Evolutionary conservation across 2,329 filamentous ascomycete species (phyloP), one percentile per base, ranked within the genome.

Genomic region (Beauveria varroae): DNA sequence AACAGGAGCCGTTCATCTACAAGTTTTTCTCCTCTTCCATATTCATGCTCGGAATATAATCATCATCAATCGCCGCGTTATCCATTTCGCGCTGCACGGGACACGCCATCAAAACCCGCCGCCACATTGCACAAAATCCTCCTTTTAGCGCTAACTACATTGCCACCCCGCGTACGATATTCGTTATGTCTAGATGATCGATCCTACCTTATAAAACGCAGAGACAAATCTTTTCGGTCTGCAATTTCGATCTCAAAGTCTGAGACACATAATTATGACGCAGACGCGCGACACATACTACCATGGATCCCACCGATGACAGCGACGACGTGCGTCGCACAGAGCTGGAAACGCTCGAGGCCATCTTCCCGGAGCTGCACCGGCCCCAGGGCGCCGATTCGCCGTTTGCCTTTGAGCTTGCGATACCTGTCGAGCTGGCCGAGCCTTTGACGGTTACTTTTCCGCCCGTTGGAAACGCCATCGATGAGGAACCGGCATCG

Each of bases 361-460:
- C 85, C 64, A 89, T 89, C 67, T 89, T 82, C 65, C 86, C 86
- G n/a, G 86, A 89, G 71, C 81, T 89, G 16, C 76, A 76, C 34
- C 72, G 74, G 9, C 70, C 78, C 22, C 70, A 76, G 51, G 68
- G 75, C 7, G 67, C 77, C 37, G 74, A 79, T 62, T 63, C 64
- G 37, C 70, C 69, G n/a, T 79, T 80, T 66, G 75, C 74, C 8
- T 80, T 86, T 68, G 75, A 76, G 49, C 78, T 88, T 61, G 81
- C 85, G 50, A 72, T 88, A 20, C 82, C 84, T 3, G 80, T 87
- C 46, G 78, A 79, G 64, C 81, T 85, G 12, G 74, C 72, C 40
- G 75, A 78, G 47, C 77, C 83, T 10, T 76, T 87, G 60, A 82
- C 79, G 6, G 83, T 88, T 61, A 75, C 76, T 24, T 86, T 87